phyloP scores from a whole-genome alignment of 2,329 filamentous ascomycete genomes.

The Colletotrichum trifolii region DNA sequence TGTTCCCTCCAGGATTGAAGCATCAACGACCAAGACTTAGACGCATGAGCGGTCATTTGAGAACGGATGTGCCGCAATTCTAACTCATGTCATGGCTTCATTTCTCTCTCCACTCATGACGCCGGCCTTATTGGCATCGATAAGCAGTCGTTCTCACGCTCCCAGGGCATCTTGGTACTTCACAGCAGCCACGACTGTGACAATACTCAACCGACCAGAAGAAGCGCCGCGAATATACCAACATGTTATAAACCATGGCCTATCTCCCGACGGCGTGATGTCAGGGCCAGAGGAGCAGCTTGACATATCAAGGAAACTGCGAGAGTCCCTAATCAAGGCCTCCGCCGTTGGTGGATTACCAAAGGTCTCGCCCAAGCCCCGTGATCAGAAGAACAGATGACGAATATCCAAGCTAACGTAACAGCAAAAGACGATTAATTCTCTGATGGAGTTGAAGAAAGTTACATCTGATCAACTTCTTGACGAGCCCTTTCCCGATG shows the following conservation, averaged over 20 bases:
- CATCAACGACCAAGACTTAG: neutral
- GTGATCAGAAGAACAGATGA: neutral
- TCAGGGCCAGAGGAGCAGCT: slow-evolving; percentile 51
- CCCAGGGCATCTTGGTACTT: slow-evolving; percentile 61
- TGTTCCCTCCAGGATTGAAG: neutral
- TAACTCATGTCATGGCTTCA: slow-evolving; percentile 25
- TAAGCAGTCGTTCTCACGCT: slow-evolving; percentile 53
- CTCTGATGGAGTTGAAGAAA: slow-evolving; percentile 56
- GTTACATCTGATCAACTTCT: slow-evolving; percentile 54
- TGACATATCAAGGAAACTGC: slow-evolving; percentile 55
- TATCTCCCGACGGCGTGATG: slow-evolving; percentile 38
- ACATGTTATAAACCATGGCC: slow-evolving; percentile 51
- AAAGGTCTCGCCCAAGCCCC: slow-evolving; percentile 50
- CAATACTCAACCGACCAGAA: slow-evolving; percentile 60
- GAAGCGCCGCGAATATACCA: slow-evolving; percentile 58
- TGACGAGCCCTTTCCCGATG: slow-evolving; percentile 42
- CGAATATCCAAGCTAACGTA: neutral
- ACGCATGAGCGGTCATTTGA: too few species aligned
- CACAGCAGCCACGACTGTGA: slow-evolving; percentile 57
- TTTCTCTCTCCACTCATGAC: slow-evolving; percentile 48
- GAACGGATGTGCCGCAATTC: too few species aligned
- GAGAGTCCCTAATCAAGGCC: slow-evolving; percentile 62
- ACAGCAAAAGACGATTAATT: slow-evolving; percentile 55
- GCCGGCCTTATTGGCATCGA: slow-evolving; percentile 52
- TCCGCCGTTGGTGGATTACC: slow-evolving; percentile 60